Conservation (phyloP, 306 rosid genomes). For the Herpetospermum pedunculosum region DNA sequence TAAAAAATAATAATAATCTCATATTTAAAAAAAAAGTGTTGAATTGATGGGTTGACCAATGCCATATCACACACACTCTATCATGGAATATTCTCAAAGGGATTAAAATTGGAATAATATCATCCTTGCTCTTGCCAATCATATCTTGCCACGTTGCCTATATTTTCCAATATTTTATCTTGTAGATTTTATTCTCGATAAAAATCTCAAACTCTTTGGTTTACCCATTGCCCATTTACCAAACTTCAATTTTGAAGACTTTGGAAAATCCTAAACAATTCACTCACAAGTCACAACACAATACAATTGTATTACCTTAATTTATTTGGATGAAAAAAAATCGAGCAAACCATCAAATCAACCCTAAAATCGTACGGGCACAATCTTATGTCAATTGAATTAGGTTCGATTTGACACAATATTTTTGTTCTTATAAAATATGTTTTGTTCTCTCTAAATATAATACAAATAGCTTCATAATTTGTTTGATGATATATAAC, state of each 20-base stretch:
- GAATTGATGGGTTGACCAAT: conserved; percentile 2
- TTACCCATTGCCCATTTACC: background rate
- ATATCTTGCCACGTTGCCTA: background rate
- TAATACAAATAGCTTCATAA: too few relatives aligned
- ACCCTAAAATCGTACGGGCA: too few relatives aligned
- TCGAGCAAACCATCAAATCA: too few relatives aligned
- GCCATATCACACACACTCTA: background rate
- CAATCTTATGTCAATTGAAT: too few relatives aligned
- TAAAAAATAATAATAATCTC: background rate
- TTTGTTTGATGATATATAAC: too few relatives aligned
- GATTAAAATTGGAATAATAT: background rate
- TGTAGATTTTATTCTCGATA: background rate
- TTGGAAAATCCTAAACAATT: background rate
- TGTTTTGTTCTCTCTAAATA: background rate
- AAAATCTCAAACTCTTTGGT: background rate
- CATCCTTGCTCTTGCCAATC: background rate
- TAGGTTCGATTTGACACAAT: too few relatives aligned
- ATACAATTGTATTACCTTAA: too few relatives aligned
- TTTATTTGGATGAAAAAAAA: too few relatives aligned
- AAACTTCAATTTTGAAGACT: too few relatives aligned
- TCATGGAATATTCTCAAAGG: background rate
- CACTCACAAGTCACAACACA: background rate
- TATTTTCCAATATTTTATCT: background rate
- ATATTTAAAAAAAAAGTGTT: background rate
- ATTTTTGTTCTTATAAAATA: background rate